Percentiles rank a stretch among this genome's conserved stretches.
Conservation (phyloP, 352 stramenopile genomes). For the Stramenopiles sp. region DNA sequence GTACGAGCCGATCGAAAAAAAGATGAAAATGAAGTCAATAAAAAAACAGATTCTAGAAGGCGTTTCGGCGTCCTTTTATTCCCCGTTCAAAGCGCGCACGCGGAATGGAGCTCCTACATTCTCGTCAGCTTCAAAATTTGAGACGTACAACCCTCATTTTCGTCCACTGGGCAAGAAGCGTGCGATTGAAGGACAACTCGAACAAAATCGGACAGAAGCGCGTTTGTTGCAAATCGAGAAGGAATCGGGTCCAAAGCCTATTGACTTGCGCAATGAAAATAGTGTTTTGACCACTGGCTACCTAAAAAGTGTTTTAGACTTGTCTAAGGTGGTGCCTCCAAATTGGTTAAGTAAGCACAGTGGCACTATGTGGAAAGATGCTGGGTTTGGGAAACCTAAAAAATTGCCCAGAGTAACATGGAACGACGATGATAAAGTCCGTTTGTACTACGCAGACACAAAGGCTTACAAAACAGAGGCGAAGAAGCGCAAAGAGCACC, state of each 20-base stretch:
- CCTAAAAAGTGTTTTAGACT: neutral
- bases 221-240: neutral
- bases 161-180: neutral
- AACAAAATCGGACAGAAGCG: neutral
- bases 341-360: conserved; percentile 3
- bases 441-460: conserved; percentile 9
- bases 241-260: neutral
- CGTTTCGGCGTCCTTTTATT: too few species aligned
- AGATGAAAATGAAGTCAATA: neutral
- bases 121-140: neutral
- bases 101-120: neutral
- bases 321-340: conserved; percentile 1
- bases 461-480: neutral
- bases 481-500: neutral
- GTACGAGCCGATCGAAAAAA: neutral
- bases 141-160: conserved; percentile 9
- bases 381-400: neutral
- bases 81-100: neutral
- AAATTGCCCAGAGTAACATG: neutral
- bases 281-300: conserved; percentile 3
- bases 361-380: neutral
- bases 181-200: neutral
- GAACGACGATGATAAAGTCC: conserved; percentile 9
- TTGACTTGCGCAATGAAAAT: neutral
- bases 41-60: too few species aligned